phyloP scores from a whole-genome alignment of 2,329 filamentous ascomycete genomes.

The Mycosphaerella sp. region DNA sequence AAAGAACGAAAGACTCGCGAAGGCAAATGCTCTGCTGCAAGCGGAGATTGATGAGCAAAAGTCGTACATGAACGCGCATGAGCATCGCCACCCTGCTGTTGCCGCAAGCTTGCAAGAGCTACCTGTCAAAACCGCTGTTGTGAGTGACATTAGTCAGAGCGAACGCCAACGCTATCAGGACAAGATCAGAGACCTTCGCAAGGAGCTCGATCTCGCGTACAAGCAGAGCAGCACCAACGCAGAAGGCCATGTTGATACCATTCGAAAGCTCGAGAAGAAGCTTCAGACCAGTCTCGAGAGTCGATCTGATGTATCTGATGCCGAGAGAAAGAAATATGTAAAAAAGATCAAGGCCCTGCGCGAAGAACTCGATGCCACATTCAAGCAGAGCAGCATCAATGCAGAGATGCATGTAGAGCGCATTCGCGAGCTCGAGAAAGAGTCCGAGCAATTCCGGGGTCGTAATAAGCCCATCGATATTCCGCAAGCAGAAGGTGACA shows the following conservation, averaged over 20 bases:
- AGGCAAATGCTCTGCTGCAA: slow-evolving; percentile 24
- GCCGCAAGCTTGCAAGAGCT: slow-evolving; percentile 11
- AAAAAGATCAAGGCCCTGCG: slow-evolving; percentile 19
- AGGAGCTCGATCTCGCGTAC: slow-evolving; percentile 22
- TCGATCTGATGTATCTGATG: slow-evolving; percentile 3
- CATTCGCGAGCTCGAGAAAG: slow-evolving; percentile 18
- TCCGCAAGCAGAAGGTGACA: slow-evolving; percentile 35
- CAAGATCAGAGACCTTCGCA: slow-evolving; percentile 20
- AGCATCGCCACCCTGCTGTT: slow-evolving; percentile 16
- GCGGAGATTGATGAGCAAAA: slow-evolving; percentile 29
- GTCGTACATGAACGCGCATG: slow-evolving; percentile 21
- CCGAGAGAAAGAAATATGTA: slow-evolving; percentile 16
- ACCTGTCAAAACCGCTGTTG: not conserved
- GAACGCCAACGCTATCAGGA: slow-evolving; percentile 19
- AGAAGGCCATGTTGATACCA: slow-evolving; percentile 20
- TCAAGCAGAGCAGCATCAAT: slow-evolving; percentile 20
- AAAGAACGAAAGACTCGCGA: slow-evolving; percentile 20
- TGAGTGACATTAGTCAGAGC: slow-evolving; percentile 7
- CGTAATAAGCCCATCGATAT: slow-evolving; percentile 12
- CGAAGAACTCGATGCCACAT: slow-evolving; percentile 18
- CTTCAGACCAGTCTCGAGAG: slow-evolving; percentile 13
- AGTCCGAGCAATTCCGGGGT: slow-evolving; percentile 7
- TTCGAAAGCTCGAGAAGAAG: slow-evolving; percentile 19
- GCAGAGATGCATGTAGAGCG: slow-evolving; percentile 18
- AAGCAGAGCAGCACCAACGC: slow-evolving; percentile 22